Evolutionary conservation across 2,329 filamentous ascomycete species (phyloP).

Genomic region (Geosmithia flava): DNA sequence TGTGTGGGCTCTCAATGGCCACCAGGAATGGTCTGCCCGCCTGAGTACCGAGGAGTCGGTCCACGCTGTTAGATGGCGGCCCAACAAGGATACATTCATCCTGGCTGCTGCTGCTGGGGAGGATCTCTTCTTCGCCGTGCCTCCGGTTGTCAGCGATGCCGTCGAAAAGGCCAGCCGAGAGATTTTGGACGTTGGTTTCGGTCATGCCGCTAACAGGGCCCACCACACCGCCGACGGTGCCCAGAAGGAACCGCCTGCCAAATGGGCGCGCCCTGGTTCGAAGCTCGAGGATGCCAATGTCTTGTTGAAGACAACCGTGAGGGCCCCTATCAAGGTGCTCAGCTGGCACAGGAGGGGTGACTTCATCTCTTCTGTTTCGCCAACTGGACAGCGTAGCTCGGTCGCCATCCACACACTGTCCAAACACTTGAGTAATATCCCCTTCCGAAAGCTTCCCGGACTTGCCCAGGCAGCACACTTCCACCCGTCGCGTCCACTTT

Average conservation of each 20-base stretch:
- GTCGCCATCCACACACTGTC: constrained; percentile 92
- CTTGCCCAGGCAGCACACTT: constrained; percentile 82
- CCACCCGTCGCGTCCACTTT: constrained; percentile 82
- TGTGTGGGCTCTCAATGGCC: constrained; percentile 83
- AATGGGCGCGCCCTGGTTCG: constrained; percentile 70
- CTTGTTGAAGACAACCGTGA: constrained; percentile 67
- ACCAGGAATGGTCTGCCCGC: constrained; percentile 76
- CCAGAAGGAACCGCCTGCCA: constrained; percentile 64
- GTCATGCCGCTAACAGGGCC: constrained; percentile 66
- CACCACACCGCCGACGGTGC: constrained; percentile 40
- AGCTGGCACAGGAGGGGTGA: constrained; percentile 91
- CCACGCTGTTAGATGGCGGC: constrained; percentile 81
- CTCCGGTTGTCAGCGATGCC: constrained; percentile 59
- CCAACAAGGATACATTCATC: constrained; percentile 66
- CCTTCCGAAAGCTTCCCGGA: constrained; percentile 68
- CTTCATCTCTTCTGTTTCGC: constrained; percentile 86
- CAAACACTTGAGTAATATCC: constrained; percentile 89
- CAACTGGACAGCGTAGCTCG: constrained; percentile 62
- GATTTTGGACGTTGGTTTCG: constrained; percentile 79
- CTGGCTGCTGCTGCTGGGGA: constrained; percentile 78
- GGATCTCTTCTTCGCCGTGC: constrained; percentile 74
- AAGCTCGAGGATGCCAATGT: constrained; percentile 68
- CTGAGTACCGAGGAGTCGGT: constrained; percentile 70
- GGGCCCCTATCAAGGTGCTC: constrained; percentile 72
- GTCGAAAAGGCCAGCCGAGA: constrained; percentile 64